These are phyloP conservation scores for Nemania sp. DNA, from an alignment of 2,329 filamentous ascomycete species.

Conservation along the genomic window DNA sequence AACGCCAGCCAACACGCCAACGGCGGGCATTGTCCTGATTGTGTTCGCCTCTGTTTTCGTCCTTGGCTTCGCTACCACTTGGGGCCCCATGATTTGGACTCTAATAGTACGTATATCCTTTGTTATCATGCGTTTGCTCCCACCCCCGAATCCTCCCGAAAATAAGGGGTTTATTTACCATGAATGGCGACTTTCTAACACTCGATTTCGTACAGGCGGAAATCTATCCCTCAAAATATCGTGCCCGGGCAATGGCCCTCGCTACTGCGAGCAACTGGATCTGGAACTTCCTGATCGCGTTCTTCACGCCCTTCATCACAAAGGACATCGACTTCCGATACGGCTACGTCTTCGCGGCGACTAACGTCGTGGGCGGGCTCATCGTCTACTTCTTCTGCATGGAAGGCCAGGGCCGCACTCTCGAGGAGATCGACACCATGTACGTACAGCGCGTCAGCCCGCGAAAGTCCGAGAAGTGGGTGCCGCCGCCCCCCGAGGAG, in stretches of 20 bases:
- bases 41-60: conserved; percentile 68
- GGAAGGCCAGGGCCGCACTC: conserved; percentile 71
- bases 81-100: conserved; percentile 69
- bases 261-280: conserved; percentile 67
- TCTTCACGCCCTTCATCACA: conserved; percentile 82
- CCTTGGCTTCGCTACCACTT: conserved; percentile 68
- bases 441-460: conserved; percentile 69
- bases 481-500: conserved; percentile 49
- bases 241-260: conserved; percentile 63
- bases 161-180: not conserved
- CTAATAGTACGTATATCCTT: conserved; percentile 46
- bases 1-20: conserved; percentile 42
- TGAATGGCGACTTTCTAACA: not conserved
- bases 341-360: conserved; percentile 76
- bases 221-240: conserved; percentile 66
- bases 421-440: conserved; percentile 83
- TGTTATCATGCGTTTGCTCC: not conserved
- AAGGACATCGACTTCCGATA: conserved; percentile 72
- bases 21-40: conserved; percentile 63
- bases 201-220: conserved; percentile 47
- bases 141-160: too few relatives aligned
- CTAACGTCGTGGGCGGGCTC: conserved; percentile 65
- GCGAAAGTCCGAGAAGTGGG: conserved; percentile 63
- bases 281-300: conserved; percentile 76
- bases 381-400: conserved; percentile 80